These are phyloP conservation scores for Ploettnerulaceae sp. DNA, from an alignment of 2,329 filamentous ascomycete species.

Conservation along the genomic window DNA sequence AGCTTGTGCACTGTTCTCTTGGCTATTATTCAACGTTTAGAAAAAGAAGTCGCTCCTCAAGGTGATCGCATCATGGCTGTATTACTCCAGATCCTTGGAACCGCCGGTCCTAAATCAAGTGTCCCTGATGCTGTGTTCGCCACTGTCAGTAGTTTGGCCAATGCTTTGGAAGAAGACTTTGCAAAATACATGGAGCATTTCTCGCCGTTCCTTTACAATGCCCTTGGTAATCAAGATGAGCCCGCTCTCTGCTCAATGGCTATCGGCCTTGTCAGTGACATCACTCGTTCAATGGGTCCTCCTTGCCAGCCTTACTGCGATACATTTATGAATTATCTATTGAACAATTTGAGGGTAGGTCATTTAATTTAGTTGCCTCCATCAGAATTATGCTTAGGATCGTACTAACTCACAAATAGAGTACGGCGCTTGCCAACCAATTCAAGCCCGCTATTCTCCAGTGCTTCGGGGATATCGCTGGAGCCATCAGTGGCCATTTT, in stretches of 20 bases:
- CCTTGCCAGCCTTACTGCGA: conserved; percentile 94
- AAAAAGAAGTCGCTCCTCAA: conserved; percentile 84
- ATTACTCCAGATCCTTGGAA: conserved; percentile 73
- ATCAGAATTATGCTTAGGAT: background rate
- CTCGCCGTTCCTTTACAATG: conserved; percentile 85
- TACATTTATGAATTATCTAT: conserved; percentile 94
- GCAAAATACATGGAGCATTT: conserved; percentile 97
- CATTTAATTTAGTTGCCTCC: conserved; percentile 5
- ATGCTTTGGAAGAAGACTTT: conserved; percentile 87
- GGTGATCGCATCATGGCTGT: conserved; percentile 92
- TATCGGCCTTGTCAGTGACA: conserved; percentile 94
- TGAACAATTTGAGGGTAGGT: conserved; percentile 81
- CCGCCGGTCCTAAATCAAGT: conserved; percentile 77
- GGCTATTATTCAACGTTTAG: conserved; percentile 84
- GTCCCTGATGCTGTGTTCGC: conserved; percentile 94
- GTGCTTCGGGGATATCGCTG: conserved; percentile 96
- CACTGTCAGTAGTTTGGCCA: conserved; percentile 85
- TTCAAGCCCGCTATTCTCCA: conserved; percentile 98
- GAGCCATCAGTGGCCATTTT: conserved; percentile 86
- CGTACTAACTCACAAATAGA: conserved; percentile 47
- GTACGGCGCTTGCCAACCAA: conserved; percentile 82
- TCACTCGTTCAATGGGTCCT: conserved; percentile 84
- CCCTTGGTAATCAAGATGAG: conserved; percentile 92
- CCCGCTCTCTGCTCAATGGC: conserved; percentile 92
- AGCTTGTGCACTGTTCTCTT: conserved; percentile 88